Conservation (phyloP, 139 green algal species). For the Coelastrella sp. region DNA sequence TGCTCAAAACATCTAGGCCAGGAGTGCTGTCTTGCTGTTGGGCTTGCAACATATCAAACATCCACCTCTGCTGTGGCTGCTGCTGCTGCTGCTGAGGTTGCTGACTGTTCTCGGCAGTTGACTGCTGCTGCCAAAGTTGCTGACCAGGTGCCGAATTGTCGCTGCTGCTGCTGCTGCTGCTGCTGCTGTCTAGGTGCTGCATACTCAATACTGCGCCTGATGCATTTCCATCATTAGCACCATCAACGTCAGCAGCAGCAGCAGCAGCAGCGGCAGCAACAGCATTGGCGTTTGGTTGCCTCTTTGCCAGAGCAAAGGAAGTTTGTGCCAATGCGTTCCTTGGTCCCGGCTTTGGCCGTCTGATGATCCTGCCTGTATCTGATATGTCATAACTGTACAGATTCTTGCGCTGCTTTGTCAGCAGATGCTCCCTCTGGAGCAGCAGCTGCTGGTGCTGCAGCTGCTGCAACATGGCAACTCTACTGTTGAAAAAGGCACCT, state of each 20-base stretch:
- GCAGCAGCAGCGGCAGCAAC: too few species aligned
- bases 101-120: background rate
- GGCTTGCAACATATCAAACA: too few species aligned
- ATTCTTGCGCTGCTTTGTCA: conserved; percentile 1
- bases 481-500: background rate
- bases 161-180: conserved; percentile 1
- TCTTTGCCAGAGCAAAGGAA: conserved; percentile 11
- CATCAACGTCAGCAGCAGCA: too few species aligned
- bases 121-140: background rate
- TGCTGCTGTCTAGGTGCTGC: too few species aligned
- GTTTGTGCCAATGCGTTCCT: background rate
- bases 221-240: too few species aligned
- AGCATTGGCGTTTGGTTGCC: background rate
- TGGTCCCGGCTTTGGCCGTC: background rate
- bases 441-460: conserved; percentile 20
- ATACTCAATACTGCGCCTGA: too few species aligned
- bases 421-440: background rate
- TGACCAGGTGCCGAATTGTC: too few species aligned
- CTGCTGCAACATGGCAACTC: conserved; percentile 8
- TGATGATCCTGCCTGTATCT: background rate
- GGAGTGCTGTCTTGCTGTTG: too few species aligned
- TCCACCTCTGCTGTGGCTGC: background rate
- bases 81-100: background rate
- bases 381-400: conserved; percentile 16
- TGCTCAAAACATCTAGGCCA: too few species aligned